Evolutionary conservation across 805 yeast genomes (phyloP).

Genomic region (Myxozyma neotropica): DNA sequence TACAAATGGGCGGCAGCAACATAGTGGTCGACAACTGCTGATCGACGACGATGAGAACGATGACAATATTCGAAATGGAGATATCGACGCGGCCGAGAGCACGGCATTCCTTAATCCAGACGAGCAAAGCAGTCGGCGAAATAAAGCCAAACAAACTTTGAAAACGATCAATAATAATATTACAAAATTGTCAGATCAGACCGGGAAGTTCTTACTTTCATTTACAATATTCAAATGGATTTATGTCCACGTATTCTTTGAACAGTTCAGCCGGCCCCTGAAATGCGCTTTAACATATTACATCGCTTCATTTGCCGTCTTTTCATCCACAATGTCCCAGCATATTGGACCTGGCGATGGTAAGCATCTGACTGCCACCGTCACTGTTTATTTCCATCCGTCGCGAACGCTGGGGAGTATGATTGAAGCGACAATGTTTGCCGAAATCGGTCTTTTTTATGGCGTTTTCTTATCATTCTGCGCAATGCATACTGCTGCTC

Average conservation of each 20-base stretch:
- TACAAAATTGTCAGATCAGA: not conserved
- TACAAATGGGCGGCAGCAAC: not conserved
- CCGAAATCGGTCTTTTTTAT: conserved; percentile 55
- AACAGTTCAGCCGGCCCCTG: conserved; percentile 37
- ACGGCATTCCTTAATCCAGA: conserved; percentile 4
- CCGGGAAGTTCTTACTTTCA: not conserved
- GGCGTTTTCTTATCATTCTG: conserved; percentile 56
- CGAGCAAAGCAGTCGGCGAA: not conserved
- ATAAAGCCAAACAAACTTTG: no score
- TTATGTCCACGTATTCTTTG: conserved; percentile 14
- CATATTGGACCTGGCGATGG: conserved; percentile 67
- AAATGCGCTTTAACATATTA: conserved; percentile 75
- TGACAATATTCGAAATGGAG: not conserved
- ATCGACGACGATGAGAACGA: conserved; percentile 1
- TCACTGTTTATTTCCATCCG: conserved; percentile 85
- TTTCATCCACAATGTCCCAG: conserved; percentile 48
- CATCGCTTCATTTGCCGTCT: conserved; percentile 75
- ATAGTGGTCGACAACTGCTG: conserved; percentile 10
- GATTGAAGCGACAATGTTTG: conserved; percentile 72
- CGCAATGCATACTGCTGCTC: conserved; percentile 56
- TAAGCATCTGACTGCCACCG: conserved; percentile 80
- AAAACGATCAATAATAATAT: not conserved
- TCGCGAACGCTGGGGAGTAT: conserved; percentile 77
- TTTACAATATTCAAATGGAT: conserved; percentile 14
- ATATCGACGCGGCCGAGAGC: conserved; percentile 10